Base-by-base conservation (phyloP, 352 stramenopile genomes). In the Globisporangium middletonii region DNA sequence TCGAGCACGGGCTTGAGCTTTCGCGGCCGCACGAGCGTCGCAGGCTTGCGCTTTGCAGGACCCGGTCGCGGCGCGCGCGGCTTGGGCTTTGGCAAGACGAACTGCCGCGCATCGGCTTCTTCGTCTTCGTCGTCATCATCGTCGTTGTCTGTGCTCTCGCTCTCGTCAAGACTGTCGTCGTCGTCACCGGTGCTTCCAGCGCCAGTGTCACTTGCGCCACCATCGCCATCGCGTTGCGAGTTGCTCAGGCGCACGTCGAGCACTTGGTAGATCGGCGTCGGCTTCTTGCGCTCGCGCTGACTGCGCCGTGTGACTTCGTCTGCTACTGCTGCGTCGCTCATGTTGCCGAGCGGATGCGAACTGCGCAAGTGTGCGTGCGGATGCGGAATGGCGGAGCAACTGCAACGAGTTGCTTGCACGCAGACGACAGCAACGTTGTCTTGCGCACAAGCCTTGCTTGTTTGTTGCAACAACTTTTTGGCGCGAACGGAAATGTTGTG, bases 231-330 rank as follows among this genome's bases (percentile, higher is more conserved):
- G 9, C n/a, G 58, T 3, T 35, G 57, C 0, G 18, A 27, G 43
- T 18, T 48, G 28, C 48, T 53, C 13, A n/a, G 4, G 5, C 79
- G 83, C 18, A 47, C 65, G 58, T 88, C 75, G 52, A 82, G 71
- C 52, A 89, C 78, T 55, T 86, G 71, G 65, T 91, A 94, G 28
- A 94, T 75, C 18, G 62, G 55, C 63, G 77, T 87, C 30, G 83
- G 83, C 67, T 77, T 79, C 52, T 71, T 82, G 19, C 82, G 78
- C 64, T 79, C 65, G 23, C 83, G 83, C 28, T 68, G 82, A 57
- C 81, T 79, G 46, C 83, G 78, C 15, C 83, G 79, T 46, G 63
- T 55, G 55, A 53, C 73, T 68, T 2, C 33, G 4, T 38, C 33
- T 23, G 23, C 23, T 23, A 23, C 23, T 23, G 23, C 23, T 23